Base-by-base conservation (phyloP, 768 basidiomycete genomes). In the Boletus tomentosulus region DNA sequence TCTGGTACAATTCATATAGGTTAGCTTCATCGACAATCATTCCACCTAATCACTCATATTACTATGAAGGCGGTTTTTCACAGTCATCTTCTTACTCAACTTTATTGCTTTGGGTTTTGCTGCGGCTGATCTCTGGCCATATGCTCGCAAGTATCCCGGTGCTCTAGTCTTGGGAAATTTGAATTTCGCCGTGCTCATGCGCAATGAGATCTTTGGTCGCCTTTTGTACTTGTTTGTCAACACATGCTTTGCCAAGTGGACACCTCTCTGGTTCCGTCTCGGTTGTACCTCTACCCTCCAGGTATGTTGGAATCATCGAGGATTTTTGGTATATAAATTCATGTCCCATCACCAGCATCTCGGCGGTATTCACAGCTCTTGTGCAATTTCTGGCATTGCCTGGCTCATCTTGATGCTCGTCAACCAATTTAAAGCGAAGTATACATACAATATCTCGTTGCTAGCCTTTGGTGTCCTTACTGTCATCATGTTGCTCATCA, bases 1-100 rank as follows among this genome's bases (percentile, higher is more conserved):
- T 89, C 25, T 91, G 89, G 89, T 90, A 84, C 69, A 87, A 92
- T 61, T 85, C 83, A 0, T 91, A 92, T 63, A 76, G 86, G 88
- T 85, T 54, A 8, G 76, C 57, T 5, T 45, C 22, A 28, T 11
- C 13, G 15, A 15, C 24, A 11, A n/a, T 24, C 27, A 11, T 42
- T 38, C 27, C 6, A 25, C 16, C 13, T 3, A 8, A 9, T 52
- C 33, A 44, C 49, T 64, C 34, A 65, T 35, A 22, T 50, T 50
- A 41, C 44, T 44, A 27, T 54, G 13, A 48, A 89, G 88, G 46
- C 90, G 89, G 71, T 86, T 92, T 55, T 92, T 86, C 68, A 80
- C 79, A 0, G 67, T 87, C 51, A 71, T 82, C 15, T 74, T 88
- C 57, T 66, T 72, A 0, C 54, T 87, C 43, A 92, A 92, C 58